These are phyloP conservation scores for Neonectria faginata DNA, from an alignment of 2,329 filamentous ascomycete genomes.

Conservation along the genomic window DNA sequence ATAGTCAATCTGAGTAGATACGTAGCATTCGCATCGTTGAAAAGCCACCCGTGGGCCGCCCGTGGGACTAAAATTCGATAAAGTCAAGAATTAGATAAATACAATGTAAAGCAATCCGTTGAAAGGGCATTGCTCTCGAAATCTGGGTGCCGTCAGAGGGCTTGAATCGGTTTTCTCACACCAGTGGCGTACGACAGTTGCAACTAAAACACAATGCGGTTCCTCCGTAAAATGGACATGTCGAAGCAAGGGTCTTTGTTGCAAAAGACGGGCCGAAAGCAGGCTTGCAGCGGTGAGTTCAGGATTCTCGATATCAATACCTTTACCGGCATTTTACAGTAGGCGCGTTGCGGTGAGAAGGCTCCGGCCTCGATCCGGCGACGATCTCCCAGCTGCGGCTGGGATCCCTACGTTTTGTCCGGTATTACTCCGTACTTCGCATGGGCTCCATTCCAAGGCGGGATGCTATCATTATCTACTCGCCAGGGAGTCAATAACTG, in stretches of 20 bases:
- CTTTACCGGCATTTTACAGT: not conserved
- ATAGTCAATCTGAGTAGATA: not conserved
- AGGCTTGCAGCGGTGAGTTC: not conserved
- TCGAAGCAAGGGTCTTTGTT: not conserved
- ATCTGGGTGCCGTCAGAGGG: too few species aligned
- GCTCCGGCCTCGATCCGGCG: conserved; percentile 22
- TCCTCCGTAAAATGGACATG: not conserved
- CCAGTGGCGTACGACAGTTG: not conserved
- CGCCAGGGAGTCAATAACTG: conserved; percentile 18
- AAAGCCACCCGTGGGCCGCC: not conserved
- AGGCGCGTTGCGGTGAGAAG: not conserved
- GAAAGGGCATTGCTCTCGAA: too few species aligned
- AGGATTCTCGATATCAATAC: not conserved
- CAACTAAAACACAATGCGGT: not conserved
- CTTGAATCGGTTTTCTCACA: not conserved
- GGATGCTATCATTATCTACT: conserved; percentile 35
- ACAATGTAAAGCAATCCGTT: too few species aligned
- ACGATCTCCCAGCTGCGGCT: conserved; percentile 37
- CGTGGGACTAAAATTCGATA: not conserved
- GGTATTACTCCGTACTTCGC: conserved; percentile 31
- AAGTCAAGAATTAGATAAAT: not conserved
- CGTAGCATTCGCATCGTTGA: not conserved
- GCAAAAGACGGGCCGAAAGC: not conserved
- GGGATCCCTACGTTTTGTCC: conserved; percentile 25
- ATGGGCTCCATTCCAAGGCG: conserved; percentile 27